Percentiles rank a stretch among this genome's conserved stretches.
phyloP scores from a whole-genome alignment of 805 yeast species.

The Saccharomyces jurei region DNA sequence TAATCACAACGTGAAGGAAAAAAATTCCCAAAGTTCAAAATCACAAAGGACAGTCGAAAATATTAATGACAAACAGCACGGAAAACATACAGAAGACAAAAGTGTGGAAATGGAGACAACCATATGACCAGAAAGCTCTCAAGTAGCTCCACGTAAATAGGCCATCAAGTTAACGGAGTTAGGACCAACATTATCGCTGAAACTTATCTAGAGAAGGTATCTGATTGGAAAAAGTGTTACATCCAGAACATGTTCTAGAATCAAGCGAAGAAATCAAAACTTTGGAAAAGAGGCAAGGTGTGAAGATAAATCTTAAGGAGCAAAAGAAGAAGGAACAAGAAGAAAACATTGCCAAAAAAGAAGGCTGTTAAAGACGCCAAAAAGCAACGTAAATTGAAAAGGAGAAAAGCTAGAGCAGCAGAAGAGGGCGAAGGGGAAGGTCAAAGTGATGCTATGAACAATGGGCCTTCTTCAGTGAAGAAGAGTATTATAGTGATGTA shows the following conservation, averaged over 20 bases:
- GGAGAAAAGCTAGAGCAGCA: conserved; percentile 35
- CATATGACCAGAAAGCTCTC: conserved; percentile 13
- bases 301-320: conserved; percentile 52
- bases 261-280: conserved; percentile 49
- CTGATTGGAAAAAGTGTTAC: conserved; percentile 80
- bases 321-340: conserved; percentile 71
- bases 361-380: conserved; percentile 65
- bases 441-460: conserved; percentile 23
- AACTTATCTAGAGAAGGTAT: conserved; percentile 81
- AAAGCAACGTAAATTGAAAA: conserved; percentile 56
- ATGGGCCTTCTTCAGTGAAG: conserved; percentile 20
- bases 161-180: conserved; percentile 89
- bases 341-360: conserved; percentile 65
- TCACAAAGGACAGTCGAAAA: conserved; percentile 15
- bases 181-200: conserved; percentile 80
- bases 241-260: conserved; percentile 67
- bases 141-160: conserved; percentile 42
- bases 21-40: conserved; percentile 13
- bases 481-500: conserved; percentile 33
- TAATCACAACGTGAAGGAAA: conserved; percentile 23
- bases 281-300: conserved; percentile 61
- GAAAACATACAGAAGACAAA: conserved; percentile 17
- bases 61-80: conserved; percentile 15
- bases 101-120: conserved; percentile 10
- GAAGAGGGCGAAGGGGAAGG: conserved; percentile 18